Conservation (phyloP, 2,329 filamentous ascomycete genomes). For the Talaromyces sp. region DNA sequence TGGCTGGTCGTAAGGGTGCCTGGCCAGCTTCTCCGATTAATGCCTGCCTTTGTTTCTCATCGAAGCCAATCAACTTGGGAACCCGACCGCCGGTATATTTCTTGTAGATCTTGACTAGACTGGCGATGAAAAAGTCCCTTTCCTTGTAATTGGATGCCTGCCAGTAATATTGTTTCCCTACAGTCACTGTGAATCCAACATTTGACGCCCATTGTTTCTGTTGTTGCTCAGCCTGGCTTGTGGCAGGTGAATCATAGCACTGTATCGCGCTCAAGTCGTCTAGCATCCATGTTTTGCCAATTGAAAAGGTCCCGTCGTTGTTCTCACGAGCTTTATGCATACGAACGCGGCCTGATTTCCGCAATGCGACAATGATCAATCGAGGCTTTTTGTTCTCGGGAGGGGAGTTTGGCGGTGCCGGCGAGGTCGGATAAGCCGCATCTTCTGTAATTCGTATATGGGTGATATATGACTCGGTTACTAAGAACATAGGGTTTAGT, state of each 20-base stretch:
- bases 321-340: conserved; percentile 98
- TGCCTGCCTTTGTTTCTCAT: conserved; percentile 71
- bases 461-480: conserved; percentile 93
- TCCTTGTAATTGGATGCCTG: conserved; percentile 89
- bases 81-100: conserved; percentile 89
- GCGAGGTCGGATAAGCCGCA: conserved; percentile 73
- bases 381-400: conserved; percentile 78
- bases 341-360: conserved; percentile 85
- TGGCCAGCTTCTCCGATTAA: conserved; percentile 55
- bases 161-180: conserved; percentile 97
- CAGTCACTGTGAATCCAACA: conserved; percentile 79
- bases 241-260: conserved; percentile 65
- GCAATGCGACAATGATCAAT: conserved; percentile 88
- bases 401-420: conserved; percentile 75
- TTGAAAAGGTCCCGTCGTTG: conserved; percentile 86
- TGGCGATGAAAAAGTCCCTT: conserved; percentile 98
- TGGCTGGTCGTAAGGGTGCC: conserved; percentile 23
- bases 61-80: conserved; percentile 79
- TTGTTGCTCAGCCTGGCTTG: conserved; percentile 58
- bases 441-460: conserved; percentile 91
- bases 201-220: conserved; percentile 74
- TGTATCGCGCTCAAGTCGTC: conserved; percentile 84
- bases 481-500: conserved; percentile 40
- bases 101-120: conserved; percentile 89
- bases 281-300: conserved; percentile 96